A percentile compares a stretch with the other conserved stretches of the same genome.
These are phyloP conservation scores for Phytophthora cryptogea DNA, from an alignment of 352 stramenopile genomes.

Conservation along the genomic window DNA sequence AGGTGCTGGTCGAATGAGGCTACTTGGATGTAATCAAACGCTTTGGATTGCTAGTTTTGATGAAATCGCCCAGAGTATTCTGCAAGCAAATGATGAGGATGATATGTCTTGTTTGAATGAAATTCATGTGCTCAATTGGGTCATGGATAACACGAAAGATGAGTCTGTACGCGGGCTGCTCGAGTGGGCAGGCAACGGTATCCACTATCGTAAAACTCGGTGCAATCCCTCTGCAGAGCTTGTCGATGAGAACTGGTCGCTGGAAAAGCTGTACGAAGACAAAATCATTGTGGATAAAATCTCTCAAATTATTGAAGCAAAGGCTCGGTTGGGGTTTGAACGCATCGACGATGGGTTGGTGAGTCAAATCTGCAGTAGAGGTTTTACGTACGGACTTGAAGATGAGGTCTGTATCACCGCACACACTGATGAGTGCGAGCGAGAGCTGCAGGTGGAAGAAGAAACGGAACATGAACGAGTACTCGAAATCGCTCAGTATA, in stretches of 20 bases:
- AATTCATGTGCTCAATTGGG: conserved; percentile 80
- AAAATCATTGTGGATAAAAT: conserved; percentile 23
- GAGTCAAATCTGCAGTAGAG: conserved; percentile 20
- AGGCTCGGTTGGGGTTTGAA: no score
- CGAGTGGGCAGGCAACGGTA: conserved; percentile 80
- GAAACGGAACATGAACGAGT: conserved; percentile 36
- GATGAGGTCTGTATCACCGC: conserved; percentile 36
- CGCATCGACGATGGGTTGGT: no score
- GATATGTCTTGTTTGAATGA: conserved; percentile 1
- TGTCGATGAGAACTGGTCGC: conserved; percentile 53
- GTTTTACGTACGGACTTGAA: conserved; percentile 36
- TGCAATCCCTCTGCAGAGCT: conserved; percentile 29
- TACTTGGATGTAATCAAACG: conserved; percentile 72
- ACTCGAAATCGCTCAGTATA: neutral
- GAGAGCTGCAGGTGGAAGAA: conserved; percentile 51
- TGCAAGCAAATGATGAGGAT: conserved; percentile 17
- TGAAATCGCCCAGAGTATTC: conserved; percentile 67
- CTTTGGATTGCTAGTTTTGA: conserved; percentile 69
- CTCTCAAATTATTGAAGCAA: no score
- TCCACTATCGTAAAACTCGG: conserved; percentile 62
- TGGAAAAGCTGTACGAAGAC: conserved; percentile 43
- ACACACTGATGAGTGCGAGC: conserved; percentile 52
- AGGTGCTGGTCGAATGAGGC: conserved; percentile 85
- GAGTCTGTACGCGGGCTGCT: conserved; percentile 64
- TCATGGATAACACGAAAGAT: conserved; percentile 84